These are phyloP conservation scores for Iberis pinnata DNA, from an alignment of 345 rosid genomes.

Conservation along the genomic window DNA sequence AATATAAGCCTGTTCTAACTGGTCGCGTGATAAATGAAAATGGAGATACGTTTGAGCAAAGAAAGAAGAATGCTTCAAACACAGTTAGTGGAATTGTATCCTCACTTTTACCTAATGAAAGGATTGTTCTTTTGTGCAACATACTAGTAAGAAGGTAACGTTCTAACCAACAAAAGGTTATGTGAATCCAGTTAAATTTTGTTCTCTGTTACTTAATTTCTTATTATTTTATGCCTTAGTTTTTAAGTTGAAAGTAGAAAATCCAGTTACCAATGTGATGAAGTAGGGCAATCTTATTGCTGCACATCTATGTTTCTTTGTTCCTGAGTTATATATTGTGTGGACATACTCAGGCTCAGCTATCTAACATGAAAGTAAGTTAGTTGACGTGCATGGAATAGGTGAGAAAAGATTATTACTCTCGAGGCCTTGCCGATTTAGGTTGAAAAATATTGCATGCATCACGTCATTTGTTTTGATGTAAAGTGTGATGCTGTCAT, in stretches of 20 bases:
- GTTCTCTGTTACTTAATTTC: constrained; percentile 8
- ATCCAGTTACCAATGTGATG: constrained; percentile 1
- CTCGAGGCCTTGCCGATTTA: constrained; percentile 11
- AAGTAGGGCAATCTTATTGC: constrained; percentile 12
- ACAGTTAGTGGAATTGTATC: constrained; percentile 56
- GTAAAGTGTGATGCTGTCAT: constrained; percentile 19
- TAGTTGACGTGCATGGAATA: neutral
- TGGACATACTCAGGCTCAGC: neutral
- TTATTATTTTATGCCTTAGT: neutral
- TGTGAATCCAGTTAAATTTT: constrained; percentile 14
- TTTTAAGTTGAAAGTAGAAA: constrained; percentile 6
- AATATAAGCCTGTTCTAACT: constrained; percentile 73
- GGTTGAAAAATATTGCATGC: constrained; percentile 11
- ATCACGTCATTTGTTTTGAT: constrained; percentile 11
- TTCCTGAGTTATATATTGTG: too few species aligned
- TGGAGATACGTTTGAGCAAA: constrained; percentile 61
- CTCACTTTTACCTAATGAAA: constrained; percentile 78
- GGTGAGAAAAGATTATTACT: constrained; percentile 3
- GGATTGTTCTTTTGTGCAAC: constrained; percentile 71
- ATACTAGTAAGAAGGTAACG: constrained; percentile 83
- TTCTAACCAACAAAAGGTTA: constrained; percentile 10
- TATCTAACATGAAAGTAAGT: neutral
- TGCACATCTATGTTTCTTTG: too few species aligned
- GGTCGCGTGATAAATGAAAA: constrained; percentile 92
- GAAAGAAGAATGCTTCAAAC: constrained; percentile 72